Percentiles rank a stretch among this genome's conserved stretches.
Conservation (phyloP, 768 basidiomycete genomes). For the Boletus subcaerulescens region DNA sequence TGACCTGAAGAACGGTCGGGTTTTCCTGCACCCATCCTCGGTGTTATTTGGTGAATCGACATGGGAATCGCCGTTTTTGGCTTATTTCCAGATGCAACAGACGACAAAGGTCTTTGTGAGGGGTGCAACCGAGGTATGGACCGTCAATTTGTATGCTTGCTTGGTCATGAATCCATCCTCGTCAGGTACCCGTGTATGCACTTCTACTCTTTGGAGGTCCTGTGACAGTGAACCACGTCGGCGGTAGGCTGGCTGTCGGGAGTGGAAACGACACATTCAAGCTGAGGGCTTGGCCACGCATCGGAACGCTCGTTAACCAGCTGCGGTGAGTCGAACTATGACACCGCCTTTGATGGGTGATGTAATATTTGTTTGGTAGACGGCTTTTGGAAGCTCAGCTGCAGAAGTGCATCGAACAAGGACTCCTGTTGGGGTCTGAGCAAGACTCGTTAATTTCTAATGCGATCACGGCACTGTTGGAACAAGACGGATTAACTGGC, state of each 20-base stretch:
- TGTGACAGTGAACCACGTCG: slow-evolving; percentile 75
- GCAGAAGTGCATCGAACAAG: slow-evolving; percentile 60
- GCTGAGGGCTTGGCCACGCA: slow-evolving; percentile 82
- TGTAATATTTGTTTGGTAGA: slow-evolving; percentile 33
- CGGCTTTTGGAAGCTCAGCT: slow-evolving; percentile 70
- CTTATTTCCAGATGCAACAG: slow-evolving; percentile 80
- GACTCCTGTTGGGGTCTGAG: slow-evolving; percentile 44
- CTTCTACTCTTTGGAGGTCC: slow-evolving; percentile 81
- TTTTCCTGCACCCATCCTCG: slow-evolving; percentile 83
- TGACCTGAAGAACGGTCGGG: slow-evolving; percentile 59
- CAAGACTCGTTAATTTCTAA: slow-evolving; percentile 53
- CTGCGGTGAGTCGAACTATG: slow-evolving; percentile 50
- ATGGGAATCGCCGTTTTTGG: slow-evolving; percentile 78
- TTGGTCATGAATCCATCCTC: not conserved
- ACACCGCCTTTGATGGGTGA: not conserved
- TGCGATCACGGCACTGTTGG: slow-evolving; percentile 41
- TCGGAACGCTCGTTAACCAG: slow-evolving; percentile 86
- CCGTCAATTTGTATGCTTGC: not conserved
- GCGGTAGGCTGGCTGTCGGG: slow-evolving; percentile 68
- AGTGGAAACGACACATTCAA: slow-evolving; percentile 53
- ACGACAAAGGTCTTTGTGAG: slow-evolving; percentile 83
- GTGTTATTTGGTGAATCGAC: slow-evolving; percentile 68
- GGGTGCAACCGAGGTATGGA: slow-evolving; percentile 81
- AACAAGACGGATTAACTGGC: slow-evolving; percentile 34
- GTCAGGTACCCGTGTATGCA: slow-evolving; percentile 82